Evolutionary conservation across 2,329 filamentous ascomycete genomes (phyloP), one percentile per base, ranked within the genome.

Genomic region (Aspergillus viridinutans): DNA sequence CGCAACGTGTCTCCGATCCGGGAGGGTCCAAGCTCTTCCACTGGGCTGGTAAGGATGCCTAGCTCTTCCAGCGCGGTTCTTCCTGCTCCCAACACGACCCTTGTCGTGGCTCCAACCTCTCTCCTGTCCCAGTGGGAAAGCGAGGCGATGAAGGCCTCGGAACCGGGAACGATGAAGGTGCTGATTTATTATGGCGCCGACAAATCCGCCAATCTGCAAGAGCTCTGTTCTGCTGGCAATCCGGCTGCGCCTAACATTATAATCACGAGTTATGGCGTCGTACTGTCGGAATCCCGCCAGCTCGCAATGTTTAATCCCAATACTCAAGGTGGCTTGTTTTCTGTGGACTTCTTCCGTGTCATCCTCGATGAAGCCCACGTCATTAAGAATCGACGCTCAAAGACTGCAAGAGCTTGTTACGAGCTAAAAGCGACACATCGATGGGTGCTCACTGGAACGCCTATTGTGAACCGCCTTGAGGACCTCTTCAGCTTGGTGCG

Each of bases 61-160:
- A 81, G 81, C 45, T 81, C 78, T 32, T 83, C 84, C 17, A 73
- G 80, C 9, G 76, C 78, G 1, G 76, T 91, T 3, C 81, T 89
- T 49, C 73, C 81, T 53, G 94, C 92, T 1, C 92, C 92, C 0
- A 90, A 88, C 69, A 97, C 94, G 0, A 99, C 94, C 0, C 78
- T 99, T 2, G 93, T 99, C 0, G 83, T 99, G n/a, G 94, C 94
- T 0, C 94, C 94, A 1, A 97, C 97, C 86, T 97, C 94, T 9
- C 80, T 99, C 2, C 81, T 99, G n/a, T 85, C 93, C 0, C 94
- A 99, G 71, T 99, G 94, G 94, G 90, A 96, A 65, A 96, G 90
- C 67, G 94, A 99, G 77, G 90, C 92, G 0, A 86, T 92, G 65
- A 96, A 93, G 67, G 92, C 94, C 0, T 97, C 93, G 0, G 87